These are phyloP conservation scores for Kingdonia uniflora DNA, from an alignment of 164 flowering plant species.

Conservation along the genomic window DNA sequence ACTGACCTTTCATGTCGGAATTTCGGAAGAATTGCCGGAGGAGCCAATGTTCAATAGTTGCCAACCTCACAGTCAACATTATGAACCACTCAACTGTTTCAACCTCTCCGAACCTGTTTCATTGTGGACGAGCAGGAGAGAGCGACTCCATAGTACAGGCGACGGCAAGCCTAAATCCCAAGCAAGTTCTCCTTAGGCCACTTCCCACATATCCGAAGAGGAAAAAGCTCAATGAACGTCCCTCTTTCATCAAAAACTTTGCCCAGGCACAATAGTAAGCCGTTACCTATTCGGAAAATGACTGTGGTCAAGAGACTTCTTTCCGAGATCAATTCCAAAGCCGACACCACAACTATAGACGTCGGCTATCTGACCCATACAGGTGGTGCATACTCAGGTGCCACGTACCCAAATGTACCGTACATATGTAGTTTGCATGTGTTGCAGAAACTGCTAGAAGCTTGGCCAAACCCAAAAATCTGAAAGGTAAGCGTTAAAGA, in stretches of 20 bases:
- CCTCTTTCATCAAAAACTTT: slow-evolving; percentile 41
- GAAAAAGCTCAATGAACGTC: slow-evolving; percentile 42
- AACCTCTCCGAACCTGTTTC: slow-evolving; percentile 50
- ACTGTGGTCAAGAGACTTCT: slow-evolving; percentile 62
- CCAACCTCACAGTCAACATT: slow-evolving; percentile 4
- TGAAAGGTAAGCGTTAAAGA: slow-evolving; percentile 60
- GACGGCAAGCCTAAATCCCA: slow-evolving; percentile 44
- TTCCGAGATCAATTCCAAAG: slow-evolving; percentile 68
- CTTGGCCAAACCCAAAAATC: slow-evolving; percentile 76
- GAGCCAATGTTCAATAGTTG: not conserved
- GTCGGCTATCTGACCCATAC: slow-evolving; percentile 72
- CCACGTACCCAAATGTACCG: slow-evolving; percentile 84
- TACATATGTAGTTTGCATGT: slow-evolving; percentile 74
- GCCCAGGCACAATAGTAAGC: slow-evolving; percentile 72
- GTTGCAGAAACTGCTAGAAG: slow-evolving; percentile 69
- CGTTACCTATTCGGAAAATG: slow-evolving; percentile 68
- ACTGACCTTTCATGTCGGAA: slow-evolving; percentile 4
- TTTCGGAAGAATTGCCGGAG: not conserved
- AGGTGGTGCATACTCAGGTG: slow-evolving; percentile 76
- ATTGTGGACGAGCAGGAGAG: slow-evolving; percentile 50
- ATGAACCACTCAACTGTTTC: slow-evolving; percentile 29
- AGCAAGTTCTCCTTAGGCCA: slow-evolving; percentile 50
- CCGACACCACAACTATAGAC: slow-evolving; percentile 74
- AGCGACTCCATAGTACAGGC: slow-evolving; percentile 54
- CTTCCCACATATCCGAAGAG: slow-evolving; percentile 39